Base-by-base conservation (phyloP, 1,284 basidiomycete genomes). In the Calocybe gambosa region DNA sequence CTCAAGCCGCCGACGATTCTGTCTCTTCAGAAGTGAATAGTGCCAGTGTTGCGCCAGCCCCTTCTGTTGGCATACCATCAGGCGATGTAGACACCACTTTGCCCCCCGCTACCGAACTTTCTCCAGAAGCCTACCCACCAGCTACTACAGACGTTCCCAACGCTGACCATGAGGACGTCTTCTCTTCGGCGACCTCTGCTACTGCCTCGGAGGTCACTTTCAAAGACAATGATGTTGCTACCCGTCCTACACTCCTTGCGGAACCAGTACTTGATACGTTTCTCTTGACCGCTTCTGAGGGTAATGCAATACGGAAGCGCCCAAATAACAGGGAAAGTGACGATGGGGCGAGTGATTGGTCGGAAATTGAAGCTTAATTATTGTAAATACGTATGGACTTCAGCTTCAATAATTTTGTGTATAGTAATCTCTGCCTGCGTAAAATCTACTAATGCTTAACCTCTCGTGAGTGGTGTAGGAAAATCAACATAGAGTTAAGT, bases 261-360 rank as follows among this genome's bases (percentile, higher is more conserved):
- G 46, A 46, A 25, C 19, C 23, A 2, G 49, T 45, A 31, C 31
- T 45, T 16, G 40, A 39, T 4, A 44, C 53, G 0, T 59, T 58
- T 34, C 55, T 59, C 15, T 37, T 58, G 28, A 31, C 53, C 21
- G 33, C 53, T 8, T 16, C 45, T 12, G 33, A 44, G 1, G 31
- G 23, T 8, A 33, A 39, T 15, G 21, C 45, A n/a, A 18, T 37
- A 2, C 36, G 39, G n/a, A 54, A 51, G 42, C 45, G 39, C 23
- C 50, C 51, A 4, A 51, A 49, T 41, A 35, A 42, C 6, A 45
- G 39, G 10, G 47, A 50, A 12, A 46, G 39, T n/a, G 57, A 58
- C 15, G 59, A 59, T 35, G 50, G 44, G 2, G 57, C 49, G 9
- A 62, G 59, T 37, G 62, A 63, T 39, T 63, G 62, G 62, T 60